Base-by-base conservation (phyloP, 805 yeast genomes). In the Candida alai region DNA sequence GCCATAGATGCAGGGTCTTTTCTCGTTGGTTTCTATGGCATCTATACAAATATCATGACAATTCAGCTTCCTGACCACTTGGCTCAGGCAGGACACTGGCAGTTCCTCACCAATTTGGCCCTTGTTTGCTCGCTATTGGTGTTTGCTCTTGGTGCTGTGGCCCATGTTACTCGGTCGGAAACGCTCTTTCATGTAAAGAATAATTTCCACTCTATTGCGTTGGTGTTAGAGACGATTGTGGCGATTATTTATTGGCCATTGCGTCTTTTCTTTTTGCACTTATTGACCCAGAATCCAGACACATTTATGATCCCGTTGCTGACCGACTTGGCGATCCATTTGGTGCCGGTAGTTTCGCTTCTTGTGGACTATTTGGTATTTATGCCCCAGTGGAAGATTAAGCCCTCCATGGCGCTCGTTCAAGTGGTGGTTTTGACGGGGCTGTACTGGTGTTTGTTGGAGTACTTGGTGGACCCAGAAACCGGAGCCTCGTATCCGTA, bases 21-120 rank as follows among this genome's bases (percentile, higher is more conserved):
- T 6, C 40, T 40, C 4, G 44, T 60, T 23, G 67, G 68, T 4
- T 21, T 30, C 3, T 56, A 47, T 30, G 70, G 68, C 9, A 34
- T 56, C 11, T 37, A 46, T 35, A 33, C 35, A 21, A 42, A 43
- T 25, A 43, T 50, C 24, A 35, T 35, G 13, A 25, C 25, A 5
- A 24, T 57, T 6, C 52, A 49, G 10, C 56, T 83, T 17, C 87
- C 88, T 1, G 60, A 56, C 1, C 61, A 56, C 23, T 54, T 82
- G 18, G 60, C 49, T 2, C 54, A 58, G 15, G 90, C 79, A 1
- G 90, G 90, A 2, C 83, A 75, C 37, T 71, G 70, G 58, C 90
- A 84, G 49, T 84, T 84, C 51, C 62, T 83, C 32, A 84, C 93
- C 4, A 82, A 80, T 49, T 47, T 81, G n/a, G 72, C 82, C 6